Evolutionary conservation across 345 rosid genomes (phyloP).

Genomic region (Hypericum androsaemum): DNA sequence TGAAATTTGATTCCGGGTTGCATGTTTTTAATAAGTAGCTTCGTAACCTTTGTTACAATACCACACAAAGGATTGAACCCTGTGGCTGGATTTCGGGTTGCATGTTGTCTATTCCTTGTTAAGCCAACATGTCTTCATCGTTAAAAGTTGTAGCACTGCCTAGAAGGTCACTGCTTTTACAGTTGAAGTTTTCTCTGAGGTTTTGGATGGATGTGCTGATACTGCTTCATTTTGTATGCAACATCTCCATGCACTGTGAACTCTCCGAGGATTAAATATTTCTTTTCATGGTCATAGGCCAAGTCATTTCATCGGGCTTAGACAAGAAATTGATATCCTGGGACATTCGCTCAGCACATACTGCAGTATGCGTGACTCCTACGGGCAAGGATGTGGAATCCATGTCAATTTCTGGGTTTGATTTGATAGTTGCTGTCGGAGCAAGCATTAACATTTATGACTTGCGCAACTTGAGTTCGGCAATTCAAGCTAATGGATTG

Average conservation of each 20-base stretch:
- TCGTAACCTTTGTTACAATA: too few species aligned
- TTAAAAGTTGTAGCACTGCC: too few species aligned
- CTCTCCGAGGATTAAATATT: background rate
- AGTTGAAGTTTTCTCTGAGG: too few species aligned
- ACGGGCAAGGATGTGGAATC: constrained; percentile 45
- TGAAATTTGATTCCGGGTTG: too few species aligned
- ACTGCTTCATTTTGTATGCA: background rate
- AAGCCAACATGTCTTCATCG: too few species aligned
- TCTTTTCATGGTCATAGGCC: constrained; percentile 35
- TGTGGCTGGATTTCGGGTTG: too few species aligned
- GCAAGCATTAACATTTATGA: constrained; percentile 50
- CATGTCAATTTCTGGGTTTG: constrained; percentile 54
- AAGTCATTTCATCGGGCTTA: constrained; percentile 56
- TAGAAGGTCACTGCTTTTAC: too few species aligned
- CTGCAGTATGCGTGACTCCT: constrained; percentile 17
- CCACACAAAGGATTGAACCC: too few species aligned
- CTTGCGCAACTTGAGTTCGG: constrained; percentile 46
- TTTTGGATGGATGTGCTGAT: background rate
- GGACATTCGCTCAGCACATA: constrained; percentile 45
- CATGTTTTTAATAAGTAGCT: too few species aligned
- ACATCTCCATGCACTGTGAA: background rate
- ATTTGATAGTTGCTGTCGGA: constrained; percentile 55
- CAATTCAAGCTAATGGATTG: constrained; percentile 40
- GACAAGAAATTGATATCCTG: constrained; percentile 65
- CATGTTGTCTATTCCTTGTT: too few species aligned